Evolutionary conservation across 768 basidiomycete species (phyloP), one percentile per base, ranked within the genome.

Genomic region (Lactarius quietus): DNA sequence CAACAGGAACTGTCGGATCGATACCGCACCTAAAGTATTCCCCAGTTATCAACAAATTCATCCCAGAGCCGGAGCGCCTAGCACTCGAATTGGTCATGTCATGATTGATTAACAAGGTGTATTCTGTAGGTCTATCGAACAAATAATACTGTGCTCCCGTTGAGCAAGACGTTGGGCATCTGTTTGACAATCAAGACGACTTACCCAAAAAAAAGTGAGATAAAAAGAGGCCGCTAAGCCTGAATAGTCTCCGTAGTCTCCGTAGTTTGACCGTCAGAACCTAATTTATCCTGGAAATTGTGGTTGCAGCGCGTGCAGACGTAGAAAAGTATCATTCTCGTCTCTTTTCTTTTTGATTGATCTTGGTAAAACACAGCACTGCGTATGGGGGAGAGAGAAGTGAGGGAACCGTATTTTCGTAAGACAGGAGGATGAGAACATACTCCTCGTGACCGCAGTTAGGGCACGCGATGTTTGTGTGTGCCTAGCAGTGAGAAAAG

Each of bases 331-430:
- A 92, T 92, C 94, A 96, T 96, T 2, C 91, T 84, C 1, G 96
- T 98, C 74, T 96, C 93, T 71, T 93, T 93, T 62, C 96, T 88
- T 74, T 96, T 95, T 20, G 94, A 97, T 75, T 98, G 96, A 76
- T 98, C 96, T 76, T 98, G 96, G 76, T 90, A 98, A 73, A 92
- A 86, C 6, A 98, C 95, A 58, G 93, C 86, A 73, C 95, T 98
- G 72, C 10, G 12, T 31, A 59, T 36, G 14, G 6, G 26, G 14
- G 26, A 62, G 55, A 69, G 33, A 59, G 60, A 10, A n/a, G 53
- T 9, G 15, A 18, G 56, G 64, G 28, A 53, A 53, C 39, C 54
- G 45, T 20, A 15, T 28, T 7, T 52, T 35, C 20, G 14, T 43
- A 28, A 31, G 18, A 26, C 26, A 18, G 17, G 6, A 60, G 52